Evolutionary conservation across 352 stramenopile species (phyloP).

Genomic region (Pythium oligandrum): DNA sequence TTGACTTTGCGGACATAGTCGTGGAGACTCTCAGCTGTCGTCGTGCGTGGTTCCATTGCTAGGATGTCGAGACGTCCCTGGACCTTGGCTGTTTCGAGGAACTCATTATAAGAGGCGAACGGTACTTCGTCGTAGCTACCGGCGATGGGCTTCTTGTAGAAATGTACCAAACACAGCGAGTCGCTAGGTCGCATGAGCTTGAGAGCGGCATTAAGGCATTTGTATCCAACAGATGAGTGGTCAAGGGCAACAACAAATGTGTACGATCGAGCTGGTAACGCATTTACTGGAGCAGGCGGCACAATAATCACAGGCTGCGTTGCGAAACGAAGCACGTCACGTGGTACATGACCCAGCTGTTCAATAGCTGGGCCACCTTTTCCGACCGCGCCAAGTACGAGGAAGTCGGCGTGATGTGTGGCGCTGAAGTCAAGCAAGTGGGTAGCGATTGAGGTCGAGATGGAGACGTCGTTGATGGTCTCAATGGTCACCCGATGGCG

Average conservation of each 20-base stretch:
- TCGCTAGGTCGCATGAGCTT: conserved; percentile 52
- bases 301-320: conserved; percentile 34
- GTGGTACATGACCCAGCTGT: conserved; percentile 53
- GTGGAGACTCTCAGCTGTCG: conserved; percentile 49
- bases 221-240: conserved; percentile 3
- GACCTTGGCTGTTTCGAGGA: conserved; percentile 26
- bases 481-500: conserved; percentile 33
- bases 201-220: conserved; percentile 42
- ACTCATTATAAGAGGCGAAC: conserved; percentile 28
- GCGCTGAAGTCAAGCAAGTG: conserved; percentile 30
- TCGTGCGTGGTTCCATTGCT: conserved; percentile 27
- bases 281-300: conserved; percentile 42
- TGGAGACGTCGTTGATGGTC: conserved; percentile 15
- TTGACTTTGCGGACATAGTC: conserved; percentile 31
- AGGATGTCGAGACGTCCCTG: conserved; percentile 34
- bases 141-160: conserved; percentile 44
- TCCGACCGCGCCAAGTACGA: conserved; percentile 51
- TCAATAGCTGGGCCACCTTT: conserved; percentile 54
- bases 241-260: conserved; percentile 59
- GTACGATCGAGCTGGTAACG: conserved; percentile 31
- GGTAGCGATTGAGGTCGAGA: conserved; percentile 20
- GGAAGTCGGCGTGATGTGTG: conserved; percentile 29
- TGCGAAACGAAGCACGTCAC: conserved; percentile 29
- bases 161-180: conserved; percentile 48
- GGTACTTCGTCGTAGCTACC: conserved; percentile 26